Base-by-base conservation (phyloP, 495 filamentous ascomycete genomes). In the Astrocystis sublimbata region DNA sequence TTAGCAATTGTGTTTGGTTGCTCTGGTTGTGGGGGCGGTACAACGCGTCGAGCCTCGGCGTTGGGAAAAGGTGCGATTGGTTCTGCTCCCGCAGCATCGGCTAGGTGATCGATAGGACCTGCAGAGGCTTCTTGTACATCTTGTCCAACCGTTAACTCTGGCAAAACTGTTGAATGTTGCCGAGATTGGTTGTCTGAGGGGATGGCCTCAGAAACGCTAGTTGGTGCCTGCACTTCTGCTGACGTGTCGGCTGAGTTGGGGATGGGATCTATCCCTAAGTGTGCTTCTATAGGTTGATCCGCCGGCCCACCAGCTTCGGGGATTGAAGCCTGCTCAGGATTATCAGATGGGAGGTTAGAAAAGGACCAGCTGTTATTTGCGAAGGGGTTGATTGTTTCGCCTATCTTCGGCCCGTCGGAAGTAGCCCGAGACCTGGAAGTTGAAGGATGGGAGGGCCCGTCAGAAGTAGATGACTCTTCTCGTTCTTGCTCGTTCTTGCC, bases 281-380 rank as follows among this genome's bases (percentile, higher is more conserved):
- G n/a, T 2, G 40, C 40, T 10, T 60, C 23, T 19, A 53, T 26
- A 30, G 42, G 24, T 10, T 19, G 6, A 45, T 10, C 41, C 28
- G 6, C 24, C 4, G 24, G 31, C 15, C 7, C 41, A 49, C 12
- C 31, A 1, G 15, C 6, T 15, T 56, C 40, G 5, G 28, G 5
- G 19, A 23, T 28, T 46, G 43, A 30, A 38, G 38, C 8, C 26
- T 54, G 38, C 21, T 24, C 3, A 42, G 30, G 17, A 9, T 35
- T 15, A n/a, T 68, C 58, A 24, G 64, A n/a, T 2, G 72, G 67
- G 2, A 76, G 41, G 24, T 72, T 59, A 2, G 66, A 66, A 49
- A 80, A 81, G 0, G 74, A 78, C 81, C 81, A 85, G 53, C 69
- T 83, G 65, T 83, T 81, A 59, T 79, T 79, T 1, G 73, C 79